Evolutionary conservation across 371 early-diverging fungal species (phyloP).

Genomic region (Saksenaea oblongispora): DNA sequence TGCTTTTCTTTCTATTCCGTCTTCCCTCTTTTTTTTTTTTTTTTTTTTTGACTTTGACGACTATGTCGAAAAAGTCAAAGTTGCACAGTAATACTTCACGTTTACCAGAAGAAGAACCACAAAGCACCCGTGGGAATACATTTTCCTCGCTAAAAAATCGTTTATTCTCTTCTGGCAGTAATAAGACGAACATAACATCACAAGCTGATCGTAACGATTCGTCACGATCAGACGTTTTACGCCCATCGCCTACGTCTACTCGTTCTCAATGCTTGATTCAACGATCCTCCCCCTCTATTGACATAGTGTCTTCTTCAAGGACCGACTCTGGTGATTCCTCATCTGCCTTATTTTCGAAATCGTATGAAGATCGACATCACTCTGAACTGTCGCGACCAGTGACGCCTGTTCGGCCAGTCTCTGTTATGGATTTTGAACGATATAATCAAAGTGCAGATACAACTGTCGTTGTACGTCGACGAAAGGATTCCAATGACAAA

Average conservation of each 20-base stretch:
- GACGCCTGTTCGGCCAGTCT: not conserved
- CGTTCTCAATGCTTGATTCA: not conserved
- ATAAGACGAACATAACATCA: not conserved
- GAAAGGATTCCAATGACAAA: conserved; percentile 1
- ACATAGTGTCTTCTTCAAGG: not conserved
- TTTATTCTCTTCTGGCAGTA: conserved; percentile 18
- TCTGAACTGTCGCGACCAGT: not conserved
- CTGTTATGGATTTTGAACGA: conserved; percentile 13
- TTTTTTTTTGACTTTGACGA: not conserved
- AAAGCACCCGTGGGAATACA: conserved; percentile 10
- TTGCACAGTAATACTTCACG: conserved; percentile 10
- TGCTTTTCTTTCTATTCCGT: conserved; percentile 4
- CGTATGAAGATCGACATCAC: conserved; percentile 13
- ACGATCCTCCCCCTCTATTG: conserved; percentile 2
- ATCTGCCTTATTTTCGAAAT: conserved; percentile 9
- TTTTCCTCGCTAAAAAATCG: conserved; percentile 28
- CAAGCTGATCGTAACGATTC: not conserved
- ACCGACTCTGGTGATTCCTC: not conserved
- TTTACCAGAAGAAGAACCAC: conserved; percentile 11
- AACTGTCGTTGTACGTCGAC: not conserved
- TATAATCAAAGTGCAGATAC: not conserved
- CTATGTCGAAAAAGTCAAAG: conserved; percentile 16
- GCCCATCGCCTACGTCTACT: not conserved
- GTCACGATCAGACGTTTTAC: not conserved
- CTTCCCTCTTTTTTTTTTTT: not conserved